Evolutionary conservation across 139 green algal species (phyloP), one percentile per base, ranked within the genome.

Genomic region (Choricystis sp.): DNA sequence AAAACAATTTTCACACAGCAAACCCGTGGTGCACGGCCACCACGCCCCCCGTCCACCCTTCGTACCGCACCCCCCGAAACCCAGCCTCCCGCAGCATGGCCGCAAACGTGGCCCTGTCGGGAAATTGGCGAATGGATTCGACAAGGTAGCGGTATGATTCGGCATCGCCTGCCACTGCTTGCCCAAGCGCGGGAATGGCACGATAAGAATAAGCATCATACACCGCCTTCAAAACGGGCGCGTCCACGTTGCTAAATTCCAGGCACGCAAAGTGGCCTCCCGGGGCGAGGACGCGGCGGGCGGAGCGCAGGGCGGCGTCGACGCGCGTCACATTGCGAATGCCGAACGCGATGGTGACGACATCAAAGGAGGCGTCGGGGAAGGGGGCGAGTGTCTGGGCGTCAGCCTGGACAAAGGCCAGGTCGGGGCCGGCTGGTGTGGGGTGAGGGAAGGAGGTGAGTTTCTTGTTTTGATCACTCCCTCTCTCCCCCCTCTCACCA

Each of bases 281-380:
- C 2, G 69, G 74, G 31, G 79, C 81, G 57, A 98, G 74, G 61
- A 96, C 85, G 52, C 86, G 74, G 59, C 71, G 29, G 4, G 93
- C 93, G 49, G 98, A 91, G 3, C 61, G 55, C 71, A 99, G 76
- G 1, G 87, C 92, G 2, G 74, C 77, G 2, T 77, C 60, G 0
- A 84, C 72, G 72, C 90, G 65, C 1, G 93, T 97, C 19, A 96
- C 84, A 70, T 99, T 99, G 31, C 93, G 81, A 58, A 99, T 94
- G 29, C 93, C 93, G 68, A 99, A 99, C 0, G 91, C 89, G 20
- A 99, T 87, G 28, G 93, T 96, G 83, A 97, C 98, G 1, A 67
- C 72, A 70, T 99, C 93, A 29, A 97, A 82, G 24, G 27, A 71
- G 26, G 58, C 60, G 31, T 90, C 79, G 0, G 69, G 56, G 28